Conservation (phyloP, 2,329 filamentous ascomycete genomes). For the Epichloe sibirici region DNA sequence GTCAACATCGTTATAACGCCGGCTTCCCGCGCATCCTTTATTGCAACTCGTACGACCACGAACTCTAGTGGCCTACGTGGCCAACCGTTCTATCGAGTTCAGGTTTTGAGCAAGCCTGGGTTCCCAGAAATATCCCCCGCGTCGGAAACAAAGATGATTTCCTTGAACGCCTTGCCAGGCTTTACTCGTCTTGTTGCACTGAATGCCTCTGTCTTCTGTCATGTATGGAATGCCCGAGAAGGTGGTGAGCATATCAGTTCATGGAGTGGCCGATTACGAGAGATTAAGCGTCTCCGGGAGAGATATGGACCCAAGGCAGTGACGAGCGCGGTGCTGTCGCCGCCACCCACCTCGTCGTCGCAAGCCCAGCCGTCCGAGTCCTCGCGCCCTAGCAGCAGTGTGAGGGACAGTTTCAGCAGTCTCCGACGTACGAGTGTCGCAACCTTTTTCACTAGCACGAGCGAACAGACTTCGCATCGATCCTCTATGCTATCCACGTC, state of each 20-base stretch:
- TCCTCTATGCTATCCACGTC: constrained; percentile 44
- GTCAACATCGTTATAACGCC: constrained; percentile 95
- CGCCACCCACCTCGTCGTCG: constrained; percentile 17
- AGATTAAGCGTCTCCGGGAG: constrained; percentile 73
- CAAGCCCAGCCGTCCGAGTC: constrained; percentile 8
- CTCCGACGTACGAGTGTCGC: constrained; percentile 52
- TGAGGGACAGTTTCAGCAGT: constrained; percentile 49
- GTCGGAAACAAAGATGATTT: constrained; percentile 79
- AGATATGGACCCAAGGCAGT: constrained; percentile 38
- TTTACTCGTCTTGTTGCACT: constrained; percentile 83
- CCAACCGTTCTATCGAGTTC: constrained; percentile 69
- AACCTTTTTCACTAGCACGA: constrained; percentile 48
- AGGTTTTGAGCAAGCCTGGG: constrained; percentile 75
- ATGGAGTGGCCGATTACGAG: constrained; percentile 76
- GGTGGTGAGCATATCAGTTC: constrained; percentile 76
- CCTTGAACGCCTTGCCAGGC: constrained; percentile 64
- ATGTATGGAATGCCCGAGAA: constrained; percentile 72
- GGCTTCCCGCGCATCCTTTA: constrained; percentile 65
- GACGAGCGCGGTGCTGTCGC: constrained; percentile 12
- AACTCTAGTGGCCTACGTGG: constrained; percentile 9
- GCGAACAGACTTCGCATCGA: constrained; percentile 44
- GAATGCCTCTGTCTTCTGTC: constrained; percentile 85
- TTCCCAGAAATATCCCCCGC: constrained; percentile 90
- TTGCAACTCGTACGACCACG: constrained; percentile 43
- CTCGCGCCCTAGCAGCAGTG: constrained; percentile 14